phyloP scores from a whole-genome alignment of 495 filamentous ascomycete species.

The Apiosordaria backusii region DNA sequence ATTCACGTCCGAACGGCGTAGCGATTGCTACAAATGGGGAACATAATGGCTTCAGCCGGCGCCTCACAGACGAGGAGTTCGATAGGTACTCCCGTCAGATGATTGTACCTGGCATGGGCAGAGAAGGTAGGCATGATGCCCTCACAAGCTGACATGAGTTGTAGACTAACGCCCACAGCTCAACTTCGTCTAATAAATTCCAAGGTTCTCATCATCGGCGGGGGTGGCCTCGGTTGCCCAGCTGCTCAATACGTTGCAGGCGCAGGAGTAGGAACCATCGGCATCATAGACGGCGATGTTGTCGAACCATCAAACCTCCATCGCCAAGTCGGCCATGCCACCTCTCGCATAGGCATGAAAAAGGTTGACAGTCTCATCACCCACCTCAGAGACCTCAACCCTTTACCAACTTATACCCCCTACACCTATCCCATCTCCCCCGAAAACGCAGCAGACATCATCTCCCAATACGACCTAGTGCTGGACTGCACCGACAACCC shows the following conservation, averaged over 20 bases:
- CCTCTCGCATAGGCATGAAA: constrained; percentile 62
- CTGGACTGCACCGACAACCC: constrained; percentile 95
- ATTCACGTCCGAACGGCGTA: background rate
- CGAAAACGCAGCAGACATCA: constrained; percentile 59
- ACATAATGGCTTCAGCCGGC: constrained; percentile 6
- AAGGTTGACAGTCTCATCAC: constrained; percentile 80
- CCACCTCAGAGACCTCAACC: constrained; percentile 66
- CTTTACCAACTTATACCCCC: constrained; percentile 57
- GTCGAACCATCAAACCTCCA: constrained; percentile 92
- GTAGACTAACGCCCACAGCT: constrained; percentile 43
- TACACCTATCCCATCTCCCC: constrained; percentile 61
- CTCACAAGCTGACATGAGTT: background rate
- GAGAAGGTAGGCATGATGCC: constrained; percentile 55
- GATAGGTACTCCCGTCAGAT: constrained; percentile 85
- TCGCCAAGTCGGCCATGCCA: constrained; percentile 80
- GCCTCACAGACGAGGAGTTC: constrained; percentile 30
- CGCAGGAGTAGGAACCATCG: constrained; percentile 79
- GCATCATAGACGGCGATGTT: constrained; percentile 79
- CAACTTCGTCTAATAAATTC: constrained; percentile 72
- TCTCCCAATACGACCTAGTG: constrained; percentile 71
- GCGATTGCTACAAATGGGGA: background rate
- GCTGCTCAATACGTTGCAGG: constrained; percentile 86
- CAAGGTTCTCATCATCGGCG: constrained; percentile 80
- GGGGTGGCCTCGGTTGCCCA: constrained; percentile 87
- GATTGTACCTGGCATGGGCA: constrained; percentile 80